Evolutionary conservation across 352 stramenopile genomes (phyloP).

Genomic region (Lagenidium sp.): DNA sequence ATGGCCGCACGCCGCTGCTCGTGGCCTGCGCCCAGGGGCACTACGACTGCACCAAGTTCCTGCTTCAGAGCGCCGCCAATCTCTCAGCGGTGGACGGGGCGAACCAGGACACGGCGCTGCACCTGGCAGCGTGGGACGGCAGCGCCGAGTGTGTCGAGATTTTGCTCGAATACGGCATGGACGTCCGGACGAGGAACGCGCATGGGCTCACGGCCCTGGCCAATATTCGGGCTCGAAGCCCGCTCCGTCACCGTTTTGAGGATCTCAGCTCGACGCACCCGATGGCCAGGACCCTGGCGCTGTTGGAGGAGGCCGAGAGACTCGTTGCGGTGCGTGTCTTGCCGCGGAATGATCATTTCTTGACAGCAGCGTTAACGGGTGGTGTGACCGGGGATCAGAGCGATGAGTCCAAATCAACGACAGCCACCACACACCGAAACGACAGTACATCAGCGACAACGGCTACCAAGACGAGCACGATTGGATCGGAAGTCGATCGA

Average conservation of each 20-base stretch:
- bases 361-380: no score
- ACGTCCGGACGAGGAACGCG: conserved; percentile 31
- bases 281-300: conserved; percentile 30
- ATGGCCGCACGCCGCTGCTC: conserved; percentile 53
- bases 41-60: conserved; percentile 54
- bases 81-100: conserved; percentile 29
- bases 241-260: conserved; percentile 56
- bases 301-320: conserved; percentile 31
- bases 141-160: conserved; percentile 54
- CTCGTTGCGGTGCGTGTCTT: conserved; percentile 8
- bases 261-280: conserved; percentile 38
- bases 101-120: conserved; percentile 41
- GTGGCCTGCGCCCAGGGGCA: conserved; percentile 60
- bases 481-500: background rate
- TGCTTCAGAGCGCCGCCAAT: conserved; percentile 62
- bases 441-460: no score
- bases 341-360: no score
- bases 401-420: no score
- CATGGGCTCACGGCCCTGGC: conserved; percentile 38
- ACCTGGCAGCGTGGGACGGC: conserved; percentile 58
- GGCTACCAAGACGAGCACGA: background rate
- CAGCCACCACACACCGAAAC: no score
- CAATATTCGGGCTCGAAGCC: conserved; percentile 55
- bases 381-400: no score
- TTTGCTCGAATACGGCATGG: conserved; percentile 52